Evolutionary conservation across 176 grass and related monocot genomes (phyloP), one percentile per base, ranked within the genome.

Genomic region (Eragrostis nindensis): DNA sequence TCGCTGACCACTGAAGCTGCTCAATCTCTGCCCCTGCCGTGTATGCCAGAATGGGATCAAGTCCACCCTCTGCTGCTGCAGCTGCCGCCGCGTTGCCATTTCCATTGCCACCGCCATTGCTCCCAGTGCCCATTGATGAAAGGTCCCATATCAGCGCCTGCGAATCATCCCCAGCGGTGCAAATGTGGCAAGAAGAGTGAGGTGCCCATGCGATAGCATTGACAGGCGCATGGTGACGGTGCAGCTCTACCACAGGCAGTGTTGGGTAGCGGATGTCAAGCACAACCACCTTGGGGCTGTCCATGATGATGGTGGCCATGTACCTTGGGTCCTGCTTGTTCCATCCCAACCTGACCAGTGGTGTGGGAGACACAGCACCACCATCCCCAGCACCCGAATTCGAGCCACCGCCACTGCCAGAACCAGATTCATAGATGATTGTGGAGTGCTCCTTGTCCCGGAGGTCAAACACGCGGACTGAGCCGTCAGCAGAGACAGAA

Each of bases 291-390:
- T 99, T 99, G n/a, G 93, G 75, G 78, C 89, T 91, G 61, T 99
- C 97, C 97, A 99, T 99, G 89, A 99, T 93, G 75, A 99, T 91
- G 68, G 97, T 96, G 6, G 97, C 97, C 97, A 99, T 99, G 87
- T 99, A 99, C 86, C 97, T 88, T 10, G 97, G 93, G 69, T 99
- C 97, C 82, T 99, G 97, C 82, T 99, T 95, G 90, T 99, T 99
- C 97, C 97, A 99, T 16, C 97, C 97, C 40, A 99, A 32, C 69
- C 91, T 87, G 54, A 99, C 91, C 14, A 99, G 83, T 1, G 97
- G 97, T 9, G 87, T 86, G 0, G 97, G 93, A 2, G 85, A 90
- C 8, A 70, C 82, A 7, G 93, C 68, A 0, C 66, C 78, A 2
- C 73, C 88, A 62, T 86, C 56, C 41, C 79, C n/a, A 77, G 76